Base-by-base conservation (phyloP, 2,329 filamentous ascomycete species). In the Xylariales sp. region DNA sequence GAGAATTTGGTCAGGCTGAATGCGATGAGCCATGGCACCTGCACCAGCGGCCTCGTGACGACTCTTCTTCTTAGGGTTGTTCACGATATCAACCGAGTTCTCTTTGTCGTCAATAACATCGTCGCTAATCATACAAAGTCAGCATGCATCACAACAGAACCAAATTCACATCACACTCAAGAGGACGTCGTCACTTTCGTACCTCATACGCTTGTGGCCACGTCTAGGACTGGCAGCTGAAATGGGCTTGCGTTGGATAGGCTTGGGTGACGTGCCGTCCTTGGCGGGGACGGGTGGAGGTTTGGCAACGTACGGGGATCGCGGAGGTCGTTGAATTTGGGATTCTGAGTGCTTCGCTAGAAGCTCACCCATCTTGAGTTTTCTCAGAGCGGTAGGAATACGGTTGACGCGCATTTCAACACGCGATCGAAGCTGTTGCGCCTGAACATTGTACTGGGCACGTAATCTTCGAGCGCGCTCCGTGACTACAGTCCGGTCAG, bases 391-490 rank as follows among this genome's bases (percentile, higher is more conserved):
- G 51, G 80, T 76, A 6, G 93, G 93, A 37, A 97, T 93, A 38
- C 93, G 83, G 58, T 96, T 95, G 60, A 97, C 77, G 63, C 93
- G 86, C 66, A 95, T 85, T 62, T 96, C 90, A 37, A 98, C 83
- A 44, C 91, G 83, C 43, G 88, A 83, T 44, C 85, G 79, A 27
- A 97, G 74, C 45, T 86, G 86, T 60, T 91, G 85, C 16, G 89
- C 86, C 62, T 95, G 90, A 8, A 94, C 75, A 42, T 85, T 83
- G 66, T 94, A 95, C 59, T 95, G 89, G 6, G 90, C 85, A 52
- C 90, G 81, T 44, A 97, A 72, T 61, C 91, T 89, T 51, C 91
- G 80, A 44, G 88, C 56, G 50, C 57, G 65, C 43, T 59, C 53
- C 43, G 62, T 61, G 32, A 57, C 54, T 48, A 51, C n/a, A 21